Evolutionary conservation across 2,329 filamentous ascomycete genomes (phyloP).

Genomic region (Paecilomyces niveus): DNA sequence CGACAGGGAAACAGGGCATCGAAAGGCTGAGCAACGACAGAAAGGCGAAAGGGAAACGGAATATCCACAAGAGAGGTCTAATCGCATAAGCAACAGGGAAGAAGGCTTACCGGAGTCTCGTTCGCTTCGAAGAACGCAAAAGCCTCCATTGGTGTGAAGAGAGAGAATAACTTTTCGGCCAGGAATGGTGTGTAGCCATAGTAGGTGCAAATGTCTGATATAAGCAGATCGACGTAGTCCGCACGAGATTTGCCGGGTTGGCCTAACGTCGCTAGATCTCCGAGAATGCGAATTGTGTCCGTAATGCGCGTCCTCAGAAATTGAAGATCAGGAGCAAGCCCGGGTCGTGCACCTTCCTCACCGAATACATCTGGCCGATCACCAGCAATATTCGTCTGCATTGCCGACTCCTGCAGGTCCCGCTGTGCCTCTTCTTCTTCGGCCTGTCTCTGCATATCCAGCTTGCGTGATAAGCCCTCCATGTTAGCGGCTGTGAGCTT

Average conservation of each 20-base stretch:
- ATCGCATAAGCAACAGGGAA: not conserved
- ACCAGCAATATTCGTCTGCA: constrained; percentile 89
- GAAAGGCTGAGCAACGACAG: not conserved
- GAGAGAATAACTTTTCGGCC: constrained; percentile 89
- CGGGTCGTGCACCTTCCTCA: constrained; percentile 49
- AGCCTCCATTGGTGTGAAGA: constrained; percentile 88
- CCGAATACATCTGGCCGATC: constrained; percentile 61
- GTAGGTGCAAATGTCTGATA: constrained; percentile 91
- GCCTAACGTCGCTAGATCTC: constrained; percentile 75
- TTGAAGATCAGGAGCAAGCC: constrained; percentile 83
- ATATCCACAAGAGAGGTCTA: not conserved
- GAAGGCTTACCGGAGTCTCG: constrained; percentile 59
- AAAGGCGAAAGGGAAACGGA: not conserved
- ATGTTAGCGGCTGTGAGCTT: constrained; percentile 94
- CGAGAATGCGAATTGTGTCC: constrained; percentile 84
- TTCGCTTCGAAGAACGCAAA: constrained; percentile 99
- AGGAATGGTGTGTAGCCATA: constrained; percentile 93
- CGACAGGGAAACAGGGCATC: not conserved
- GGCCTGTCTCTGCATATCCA: constrained; percentile 69
- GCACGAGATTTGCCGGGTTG: constrained; percentile 74
- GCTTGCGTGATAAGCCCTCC: constrained; percentile 75
- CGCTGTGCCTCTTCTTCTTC: constrained; percentile 78
- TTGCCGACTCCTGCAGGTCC: constrained; percentile 73
- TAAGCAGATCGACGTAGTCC: constrained; percentile 78
- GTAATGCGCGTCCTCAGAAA: constrained; percentile 82